Evolutionary conservation across 2,329 filamentous ascomycete genomes (phyloP).

Genomic region (Trichoderma sp.): DNA sequence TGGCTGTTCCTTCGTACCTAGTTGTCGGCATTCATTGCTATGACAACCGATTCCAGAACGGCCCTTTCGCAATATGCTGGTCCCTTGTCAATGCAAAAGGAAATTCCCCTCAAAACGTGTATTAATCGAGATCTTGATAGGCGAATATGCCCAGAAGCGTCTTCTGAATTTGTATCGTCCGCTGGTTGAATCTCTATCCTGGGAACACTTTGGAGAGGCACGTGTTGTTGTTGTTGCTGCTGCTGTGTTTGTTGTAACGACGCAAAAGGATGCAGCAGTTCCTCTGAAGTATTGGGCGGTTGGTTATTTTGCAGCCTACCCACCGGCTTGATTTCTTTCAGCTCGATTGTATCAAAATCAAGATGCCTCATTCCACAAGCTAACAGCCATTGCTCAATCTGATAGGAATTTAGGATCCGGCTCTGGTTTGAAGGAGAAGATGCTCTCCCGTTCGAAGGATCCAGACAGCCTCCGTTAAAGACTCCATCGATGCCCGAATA

Average conservation of each 20-base stretch:
- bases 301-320: neutral
- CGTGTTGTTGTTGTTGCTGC: neutral
- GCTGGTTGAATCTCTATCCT: neutral
- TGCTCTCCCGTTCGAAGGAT: neutral
- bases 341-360: constrained; percentile 1
- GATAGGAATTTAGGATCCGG: constrained; percentile 16
- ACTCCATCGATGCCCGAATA: constrained; percentile 2
- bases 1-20: neutral
- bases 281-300: neutral
- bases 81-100: constrained; percentile 22
- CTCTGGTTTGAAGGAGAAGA: neutral
- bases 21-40: constrained; percentile 1
- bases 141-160: neutral
- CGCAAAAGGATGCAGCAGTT: neutral
- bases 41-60: constrained; percentile 2
- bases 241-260: neutral
- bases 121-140: constrained; percentile 12
- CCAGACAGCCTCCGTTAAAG: neutral
- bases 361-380: constrained; percentile 13
- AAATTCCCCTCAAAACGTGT: constrained; percentile 13
- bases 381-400: constrained; percentile 21
- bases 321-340: constrained; percentile 2
- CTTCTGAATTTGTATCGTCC: neutral
- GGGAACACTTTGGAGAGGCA: neutral
- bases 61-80: constrained; percentile 11